Evolutionary conservation across 192 early-diverging fungal species (phyloP).

Genomic region (Podila verticillata): DNA sequence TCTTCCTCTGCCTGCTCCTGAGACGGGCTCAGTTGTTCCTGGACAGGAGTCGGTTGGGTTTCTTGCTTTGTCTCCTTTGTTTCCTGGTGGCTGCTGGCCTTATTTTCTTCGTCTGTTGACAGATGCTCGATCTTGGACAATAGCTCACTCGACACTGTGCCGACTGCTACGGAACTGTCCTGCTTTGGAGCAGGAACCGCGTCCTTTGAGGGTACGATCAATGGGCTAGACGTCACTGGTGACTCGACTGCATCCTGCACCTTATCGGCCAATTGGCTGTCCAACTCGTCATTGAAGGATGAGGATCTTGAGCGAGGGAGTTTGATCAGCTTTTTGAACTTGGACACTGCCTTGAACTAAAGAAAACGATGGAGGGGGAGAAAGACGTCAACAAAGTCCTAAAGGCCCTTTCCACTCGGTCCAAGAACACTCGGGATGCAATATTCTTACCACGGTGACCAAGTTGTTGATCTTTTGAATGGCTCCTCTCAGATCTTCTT

Average conservation of each 20-base stretch:
- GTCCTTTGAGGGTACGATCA: background rate
- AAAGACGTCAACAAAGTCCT: background rate
- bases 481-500: conserved; percentile 83
- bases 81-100: background rate
- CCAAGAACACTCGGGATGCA: too few species aligned
- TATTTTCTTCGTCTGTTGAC: background rate
- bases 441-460: conserved; percentile 69
- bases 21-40: too few species aligned
- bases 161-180: background rate
- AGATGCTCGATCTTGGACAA: conserved; percentile 2
- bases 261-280: background rate
- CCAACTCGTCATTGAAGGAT: background rate
- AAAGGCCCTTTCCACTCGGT: too few species aligned
- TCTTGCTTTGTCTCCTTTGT: background rate
- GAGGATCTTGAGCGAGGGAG: conserved; percentile 5
- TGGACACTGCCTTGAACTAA: conserved; percentile 26
- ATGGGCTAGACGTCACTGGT: background rate
- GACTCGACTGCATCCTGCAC: background rate
- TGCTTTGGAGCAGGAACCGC: background rate
- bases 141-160: background rate
- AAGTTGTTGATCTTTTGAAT: conserved; percentile 65
- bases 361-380: background rate
- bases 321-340: conserved; percentile 24
- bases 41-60: background rate
- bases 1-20: background rate